Base-by-base conservation (phyloP, 192 early-diverging fungal species). In the Umbelopsis sp. region DNA sequence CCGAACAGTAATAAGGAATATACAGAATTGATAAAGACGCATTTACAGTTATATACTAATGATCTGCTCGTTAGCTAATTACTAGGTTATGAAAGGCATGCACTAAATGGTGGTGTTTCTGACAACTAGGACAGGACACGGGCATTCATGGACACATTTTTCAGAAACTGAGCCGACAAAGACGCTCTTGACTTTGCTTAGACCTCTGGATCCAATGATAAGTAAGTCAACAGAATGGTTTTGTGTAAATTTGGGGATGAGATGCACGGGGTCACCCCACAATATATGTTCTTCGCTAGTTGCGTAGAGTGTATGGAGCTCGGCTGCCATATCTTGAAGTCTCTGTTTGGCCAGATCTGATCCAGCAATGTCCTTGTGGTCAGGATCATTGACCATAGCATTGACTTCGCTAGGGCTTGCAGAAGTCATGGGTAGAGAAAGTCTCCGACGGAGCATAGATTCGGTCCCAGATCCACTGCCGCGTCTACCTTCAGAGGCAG, bases 141-240 rank as follows among this genome's bases (percentile, higher is more conserved):
- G 77, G 29, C 77, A 78, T 38, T 68, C 69, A 24, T 78, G 69
- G 5, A 78, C 12, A 67, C 77, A 78, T 20, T 51, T 22, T 36
- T 78, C 77, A 0, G 77, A 78, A 4, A 78, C 77, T n/a, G 77
- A 78, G 9, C 77, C 77, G 11, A 78, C 53, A 51, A 78, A 68
- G 20, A 78, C 77, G 43, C 70, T 75, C 49, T 75, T 80, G 25
- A 80, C 67, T 12, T 69, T 50, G 26, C 74, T 66, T 16, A 80
- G 49, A 50, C 78, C 78, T 41, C 78, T 65, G 11, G 78, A 80
- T n/a, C 78, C 78, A 8, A 80, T 70, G 22, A 80, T 80, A 9
- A 80, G 50, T 38, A 80, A 65, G 59, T 80, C 71, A 3, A 80
- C 78, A 9, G 69, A 68, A 20, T 71, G 51, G 17, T 68, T 32